Evolutionary conservation across 768 basidiomycete species (phyloP), one percentile per base, ranked within the genome.

Genomic region (Plicaturopsis crispa): DNA sequence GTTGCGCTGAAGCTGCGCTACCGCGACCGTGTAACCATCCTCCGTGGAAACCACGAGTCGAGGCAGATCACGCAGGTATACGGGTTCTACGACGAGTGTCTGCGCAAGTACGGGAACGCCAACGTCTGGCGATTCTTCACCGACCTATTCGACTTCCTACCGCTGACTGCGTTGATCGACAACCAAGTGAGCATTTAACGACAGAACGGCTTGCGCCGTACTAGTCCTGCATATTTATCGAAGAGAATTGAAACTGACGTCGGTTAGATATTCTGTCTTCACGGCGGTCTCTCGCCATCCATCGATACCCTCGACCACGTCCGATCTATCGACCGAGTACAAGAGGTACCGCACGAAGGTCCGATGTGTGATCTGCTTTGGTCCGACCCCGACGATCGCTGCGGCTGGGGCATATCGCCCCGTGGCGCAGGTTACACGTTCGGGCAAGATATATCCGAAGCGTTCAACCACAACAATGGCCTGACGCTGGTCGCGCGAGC

Each of bases 241-340:
- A 17, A 26, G 7, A 21, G 11, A 36, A 35, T n/a, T 40, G 12
- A 33, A 31, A 32, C 46, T 50, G 42, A 52, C 48, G 23, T 36
- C 17, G 20, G 33, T 20, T 54, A 97, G 94, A 97, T 97, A 76
- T 97, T 97, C 74, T 98, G 94, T 62, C 74, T 97, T 40, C 93
- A 97, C 57, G 94, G 94, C 32, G 93, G 94, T 39, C 80, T 97
- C 26, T 98, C 93, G 38, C 96, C 96, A 14, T 98, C 96, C 44
- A 98, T 98, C 63, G 94, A 99, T 68, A 98, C 96, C 48, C 84
- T 99, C 49, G 96, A 99, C 72, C 96, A 99, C 56, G 94, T 99
- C 47, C 89, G 96, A 46, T 84, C 90, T 35, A 97, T 99, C 56
- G 96, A 99, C 70, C 86, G 96, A 39, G 91, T 97, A 49, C 96